Conservation (phyloP, 495 filamentous ascomycete genomes). For the Xylaria telfairii region DNA sequence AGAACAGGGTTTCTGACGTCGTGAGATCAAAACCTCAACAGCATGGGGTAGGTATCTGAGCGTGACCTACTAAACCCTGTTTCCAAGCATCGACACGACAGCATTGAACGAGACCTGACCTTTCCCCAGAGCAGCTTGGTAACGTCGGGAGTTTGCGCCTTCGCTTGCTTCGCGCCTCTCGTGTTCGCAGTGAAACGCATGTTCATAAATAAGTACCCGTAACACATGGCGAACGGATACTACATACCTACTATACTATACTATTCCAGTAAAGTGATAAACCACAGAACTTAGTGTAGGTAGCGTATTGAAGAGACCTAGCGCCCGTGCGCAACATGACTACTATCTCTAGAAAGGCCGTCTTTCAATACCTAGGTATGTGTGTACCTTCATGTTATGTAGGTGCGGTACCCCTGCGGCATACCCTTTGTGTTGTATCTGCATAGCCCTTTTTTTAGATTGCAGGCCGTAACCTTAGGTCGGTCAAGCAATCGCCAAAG, state of each 20-base stretch:
- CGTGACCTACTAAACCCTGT: slow-evolving; percentile 5
- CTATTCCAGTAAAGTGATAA: neutral
- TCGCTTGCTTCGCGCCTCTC: neutral
- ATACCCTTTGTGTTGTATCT: neutral
- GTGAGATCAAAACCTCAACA: neutral
- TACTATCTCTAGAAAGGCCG: too few relatives aligned
- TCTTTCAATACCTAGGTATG: too few relatives aligned
- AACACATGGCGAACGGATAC: slow-evolving; percentile 6
- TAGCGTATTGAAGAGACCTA: too few relatives aligned
- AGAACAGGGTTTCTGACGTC: neutral
- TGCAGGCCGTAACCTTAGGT: slow-evolving; percentile 2
- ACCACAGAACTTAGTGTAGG: too few relatives aligned
- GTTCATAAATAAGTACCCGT: neutral
- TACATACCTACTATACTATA: too few relatives aligned
- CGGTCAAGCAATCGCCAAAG: neutral
- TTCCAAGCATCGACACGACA: slow-evolving; percentile 10
- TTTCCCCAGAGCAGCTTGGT: slow-evolving; percentile 11
- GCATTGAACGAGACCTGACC: neutral
- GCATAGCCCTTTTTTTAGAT: slow-evolving; percentile 22
- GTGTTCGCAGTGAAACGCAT: slow-evolving; percentile 2
- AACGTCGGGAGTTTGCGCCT: slow-evolving; percentile 3
- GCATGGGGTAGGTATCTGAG: slow-evolving; percentile 8
- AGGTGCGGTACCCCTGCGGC: too few relatives aligned
- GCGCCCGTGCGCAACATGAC: slow-evolving; percentile 19
- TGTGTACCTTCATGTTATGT: too few relatives aligned